Evolutionary conservation across 2,329 filamentous ascomycete species (phyloP), one percentile per base, ranked within the genome.

Genomic region (Fusarium equiseti): DNA sequence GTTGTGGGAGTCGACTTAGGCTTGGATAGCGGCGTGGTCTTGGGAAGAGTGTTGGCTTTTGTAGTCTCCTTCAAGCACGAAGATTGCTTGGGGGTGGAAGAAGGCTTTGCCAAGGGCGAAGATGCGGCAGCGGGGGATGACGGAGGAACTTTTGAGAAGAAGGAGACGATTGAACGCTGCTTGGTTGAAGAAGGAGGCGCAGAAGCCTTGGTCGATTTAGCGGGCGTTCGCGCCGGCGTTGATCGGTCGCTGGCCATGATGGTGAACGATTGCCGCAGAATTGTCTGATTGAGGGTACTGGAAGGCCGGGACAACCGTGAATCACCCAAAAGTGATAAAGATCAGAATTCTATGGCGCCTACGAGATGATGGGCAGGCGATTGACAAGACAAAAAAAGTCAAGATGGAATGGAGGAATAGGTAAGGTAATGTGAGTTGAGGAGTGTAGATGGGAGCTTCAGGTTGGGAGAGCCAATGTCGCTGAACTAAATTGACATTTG

Each of bases 131-230:
- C 76, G 31, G 79, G 69, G 26, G 75, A 71, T 18, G 73, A 77
- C 22, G 81, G 79, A 0, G 80, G 78, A n/a, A 80, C 80, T 68
- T 83, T 84, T 55, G 81, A 78, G 64, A 84, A 84, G 75, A 84
- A 84, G 32, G 81, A 82, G 64, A 79, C 77, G 66, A 84, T 84
- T 44, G 81, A 83, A 55, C 79, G 79, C 65, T 84, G 82, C 66
- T 83, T 83, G 51, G 74, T 68, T 18, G 79, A 78, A 13, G 80
- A 80, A 22, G 80, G 74, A 38, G 72, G 46, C 12, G 71, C 68
- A 42, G 76, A 49, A 43, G 73, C 65, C 57, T 78, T 81, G 43
- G 75, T 65, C 26, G 76, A 62, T 73, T 77, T 78, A 46, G 79
- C 78, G 26, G 80, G 80, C 59, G 80, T 81, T 60, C 78, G 77